Evolutionary conservation across 768 basidiomycete species (phyloP).

Genomic region (Macrocybe gigantea): DNA sequence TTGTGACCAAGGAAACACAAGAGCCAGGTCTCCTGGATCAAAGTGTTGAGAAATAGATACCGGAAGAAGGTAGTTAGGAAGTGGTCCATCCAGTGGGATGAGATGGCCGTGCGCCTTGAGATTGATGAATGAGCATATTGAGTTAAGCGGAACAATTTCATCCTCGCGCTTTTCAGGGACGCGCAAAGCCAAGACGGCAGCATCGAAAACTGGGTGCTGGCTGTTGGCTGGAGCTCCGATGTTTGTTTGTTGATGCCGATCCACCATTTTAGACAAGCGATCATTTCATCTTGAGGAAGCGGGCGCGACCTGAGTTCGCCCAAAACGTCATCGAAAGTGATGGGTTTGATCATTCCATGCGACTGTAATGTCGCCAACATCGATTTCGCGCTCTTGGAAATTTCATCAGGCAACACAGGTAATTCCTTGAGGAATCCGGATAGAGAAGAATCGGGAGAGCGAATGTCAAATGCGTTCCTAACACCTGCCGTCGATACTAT

Average conservation of each 20-base stretch:
- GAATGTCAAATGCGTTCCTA: slow-evolving; percentile 56
- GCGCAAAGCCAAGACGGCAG: slow-evolving; percentile 52
- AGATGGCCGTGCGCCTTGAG: slow-evolving; percentile 43
- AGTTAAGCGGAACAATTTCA: slow-evolving; percentile 61
- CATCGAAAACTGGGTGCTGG: slow-evolving; percentile 62
- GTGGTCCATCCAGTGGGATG: slow-evolving; percentile 69
- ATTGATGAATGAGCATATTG: slow-evolving; percentile 69
- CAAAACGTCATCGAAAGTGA: slow-evolving; percentile 81
- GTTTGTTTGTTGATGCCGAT: slow-evolving; percentile 33
- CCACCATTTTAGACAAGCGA: slow-evolving; percentile 91
- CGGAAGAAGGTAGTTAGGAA: slow-evolving; percentile 71
- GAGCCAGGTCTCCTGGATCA: slow-evolving; percentile 37
- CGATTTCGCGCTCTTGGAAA: slow-evolving; percentile 47
- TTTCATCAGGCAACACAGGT: slow-evolving; percentile 62
- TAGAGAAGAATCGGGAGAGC: slow-evolving; percentile 69
- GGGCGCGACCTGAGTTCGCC: slow-evolving; percentile 68
- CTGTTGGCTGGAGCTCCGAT: slow-evolving; percentile 28
- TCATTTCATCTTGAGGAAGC: slow-evolving; percentile 64
- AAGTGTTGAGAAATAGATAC: slow-evolving; percentile 58
- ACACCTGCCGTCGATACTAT: slow-evolving; percentile 77
- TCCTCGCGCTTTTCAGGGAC: slow-evolving; percentile 31
- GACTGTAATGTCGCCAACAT: slow-evolving; percentile 60
- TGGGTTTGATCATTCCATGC: slow-evolving; percentile 61
- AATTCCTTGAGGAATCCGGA: slow-evolving; percentile 71
- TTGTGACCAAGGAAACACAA: slow-evolving; percentile 74